Evolutionary conservation across 106 monocot genomes (phyloP).

Genomic region (Xerophyta viscosa): DNA sequence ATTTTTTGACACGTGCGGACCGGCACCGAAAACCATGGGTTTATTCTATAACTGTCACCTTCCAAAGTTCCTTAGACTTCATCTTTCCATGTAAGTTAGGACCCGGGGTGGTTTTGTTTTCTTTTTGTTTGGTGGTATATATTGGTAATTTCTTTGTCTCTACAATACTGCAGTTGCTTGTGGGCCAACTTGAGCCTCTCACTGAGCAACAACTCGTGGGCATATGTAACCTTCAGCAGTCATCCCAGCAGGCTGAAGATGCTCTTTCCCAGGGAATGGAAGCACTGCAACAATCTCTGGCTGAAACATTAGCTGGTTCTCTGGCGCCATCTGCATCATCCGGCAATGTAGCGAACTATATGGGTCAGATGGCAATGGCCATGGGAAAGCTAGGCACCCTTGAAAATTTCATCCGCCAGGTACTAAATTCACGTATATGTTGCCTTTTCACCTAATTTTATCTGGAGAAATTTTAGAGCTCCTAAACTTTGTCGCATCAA

Average conservation of each 20-base stretch:
- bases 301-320: constrained; percentile 43
- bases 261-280: constrained; percentile 52
- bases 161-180: constrained; percentile 25
- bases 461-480: no score
- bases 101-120: no score
- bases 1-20: no score
- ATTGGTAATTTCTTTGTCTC: background rate
- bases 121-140: no score
- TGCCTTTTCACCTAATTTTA: background rate
- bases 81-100: no score
- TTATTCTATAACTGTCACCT: no score
- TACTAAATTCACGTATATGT: background rate
- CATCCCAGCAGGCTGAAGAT: constrained; percentile 45
- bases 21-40: no score
- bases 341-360: constrained; percentile 47
- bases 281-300: constrained; percentile 42
- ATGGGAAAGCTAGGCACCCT: constrained; percentile 56
- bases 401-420: constrained; percentile 48
- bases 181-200: constrained; percentile 33
- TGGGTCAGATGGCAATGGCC: constrained; percentile 56
- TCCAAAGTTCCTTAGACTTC: no score
- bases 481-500: no score
- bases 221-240: constrained; percentile 32
- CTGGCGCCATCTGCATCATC: constrained; percentile 35
- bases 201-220: constrained; percentile 36